Base-by-base conservation (phyloP, 2,329 filamentous ascomycete genomes). In the Aspergillus viridinutans region DNA sequence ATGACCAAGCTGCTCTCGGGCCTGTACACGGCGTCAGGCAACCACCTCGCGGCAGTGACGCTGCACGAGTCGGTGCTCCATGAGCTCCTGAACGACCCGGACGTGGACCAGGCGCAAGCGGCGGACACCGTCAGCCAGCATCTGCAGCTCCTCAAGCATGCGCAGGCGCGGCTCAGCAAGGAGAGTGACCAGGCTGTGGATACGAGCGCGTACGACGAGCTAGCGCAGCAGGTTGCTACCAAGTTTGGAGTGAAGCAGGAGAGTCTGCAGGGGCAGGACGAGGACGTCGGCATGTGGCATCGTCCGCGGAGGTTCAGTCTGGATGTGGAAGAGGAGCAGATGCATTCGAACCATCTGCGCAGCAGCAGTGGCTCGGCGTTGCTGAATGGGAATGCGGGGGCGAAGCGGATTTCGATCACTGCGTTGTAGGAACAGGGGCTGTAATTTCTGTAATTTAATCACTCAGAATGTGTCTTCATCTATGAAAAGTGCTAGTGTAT, bases 1-100 rank as follows among this genome's bases (percentile, higher is more conserved):
- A 78, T 80, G 61, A 80, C 75, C 58, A 76, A 77, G 60, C 69
- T 83, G 10, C 75, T 83, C 4, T 79, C 79, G 0, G 71, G 78
- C 38, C 72, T 83, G 1, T 82, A 80, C 71, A 81, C 79, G 5
- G 71, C 69, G 0, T 71, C 69, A 0, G 65, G 65, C 0, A 65
- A 72, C 55, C 61, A 72, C 57, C 62, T 68, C 12, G 66, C 69
- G 1, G 70, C 71, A 0, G 66, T 64, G 0, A 61, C 69, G 2
- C 56, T 73, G 42, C 71, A 73, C 55, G 71, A 73, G 51, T 66
- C 67, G 0, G 63, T 64, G 0, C 57, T 73, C 3, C 62, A 70
- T 1, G 69, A 72, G 47, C 54, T 72, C 5, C 56, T 72, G 29
- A 63, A 63, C 49, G 69, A 68, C 50, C 58, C 65, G 1, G 61